phyloP scores from a whole-genome alignment of 495 filamentous ascomycete species.

The Tricharina praecox region DNA sequence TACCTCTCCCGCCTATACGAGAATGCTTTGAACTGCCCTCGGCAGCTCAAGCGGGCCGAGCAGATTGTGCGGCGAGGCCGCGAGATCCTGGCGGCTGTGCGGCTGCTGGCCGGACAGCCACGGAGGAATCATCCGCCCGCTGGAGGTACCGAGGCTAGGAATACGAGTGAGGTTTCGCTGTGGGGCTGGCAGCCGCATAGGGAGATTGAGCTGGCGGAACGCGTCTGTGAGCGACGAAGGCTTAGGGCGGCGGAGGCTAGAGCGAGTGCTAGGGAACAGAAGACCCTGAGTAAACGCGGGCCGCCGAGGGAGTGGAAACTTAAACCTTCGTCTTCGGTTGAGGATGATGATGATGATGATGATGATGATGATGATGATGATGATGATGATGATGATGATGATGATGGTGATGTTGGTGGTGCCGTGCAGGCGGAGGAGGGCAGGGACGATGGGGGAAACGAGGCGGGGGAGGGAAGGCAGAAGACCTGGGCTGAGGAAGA shows the following conservation, averaged over 20 bases:
- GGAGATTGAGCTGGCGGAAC: constrained; percentile 19
- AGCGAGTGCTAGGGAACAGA: neutral
- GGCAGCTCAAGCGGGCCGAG: constrained; percentile 7
- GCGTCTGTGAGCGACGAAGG: constrained; percentile 13
- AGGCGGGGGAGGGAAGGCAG: neutral
- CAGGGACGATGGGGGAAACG: neutral
- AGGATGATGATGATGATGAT: neutral
- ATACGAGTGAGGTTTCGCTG: constrained; percentile 12
- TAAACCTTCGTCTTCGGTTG: no score
- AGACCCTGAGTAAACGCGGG: constrained; percentile 1
- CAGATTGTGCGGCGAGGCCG: constrained; percentile 12
- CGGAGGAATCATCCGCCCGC: neutral
- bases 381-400: neutral
- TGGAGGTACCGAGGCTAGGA: constrained; percentile 13
- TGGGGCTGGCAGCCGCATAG: constrained; percentile 15
- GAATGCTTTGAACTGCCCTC: constrained; percentile 8
- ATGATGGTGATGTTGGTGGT: neutral
- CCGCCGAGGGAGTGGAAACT: neutral
- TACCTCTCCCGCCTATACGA: constrained; percentile 18
- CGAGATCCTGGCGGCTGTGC: constrained; percentile 11
- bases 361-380: neutral
- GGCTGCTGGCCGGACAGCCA: constrained; percentile 1
- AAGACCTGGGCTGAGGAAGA: neutral
- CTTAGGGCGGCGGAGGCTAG: constrained; percentile 7
- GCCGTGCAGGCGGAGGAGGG: neutral